phyloP scores from a whole-genome alignment of 768 basidiomycete genomes.

The Auriscalpium orientale region DNA sequence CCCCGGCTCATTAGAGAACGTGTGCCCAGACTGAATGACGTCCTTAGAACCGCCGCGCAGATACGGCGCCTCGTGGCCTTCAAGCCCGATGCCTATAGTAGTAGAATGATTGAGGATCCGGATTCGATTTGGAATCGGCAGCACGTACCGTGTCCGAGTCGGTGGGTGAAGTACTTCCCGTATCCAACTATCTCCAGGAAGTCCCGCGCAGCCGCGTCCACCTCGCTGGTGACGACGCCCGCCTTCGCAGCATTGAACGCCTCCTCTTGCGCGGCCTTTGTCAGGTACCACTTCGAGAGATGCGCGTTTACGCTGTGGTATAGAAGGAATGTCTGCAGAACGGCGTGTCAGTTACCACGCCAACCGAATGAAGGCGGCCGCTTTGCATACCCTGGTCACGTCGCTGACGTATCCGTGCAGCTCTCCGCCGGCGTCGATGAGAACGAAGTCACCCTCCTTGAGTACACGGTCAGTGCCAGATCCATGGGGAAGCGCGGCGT shows the following conservation, averaged over 20 bases:
- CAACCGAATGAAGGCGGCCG: neutral
- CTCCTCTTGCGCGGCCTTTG: slow-evolving; percentile 53
- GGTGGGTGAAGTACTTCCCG: slow-evolving; percentile 66
- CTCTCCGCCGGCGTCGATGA: slow-evolving; percentile 68
- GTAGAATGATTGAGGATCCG: neutral
- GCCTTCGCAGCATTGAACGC: slow-evolving; percentile 42
- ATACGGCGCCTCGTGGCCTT: slow-evolving; percentile 79
- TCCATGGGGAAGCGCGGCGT: slow-evolving; percentile 84
- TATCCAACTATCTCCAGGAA: slow-evolving; percentile 37
- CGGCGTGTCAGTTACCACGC: neutral
- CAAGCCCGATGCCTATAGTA: slow-evolving; percentile 67
- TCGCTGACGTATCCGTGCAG: slow-evolving; percentile 75
- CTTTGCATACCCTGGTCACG: slow-evolving; percentile 57
- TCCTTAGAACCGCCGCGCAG: slow-evolving; percentile 61
- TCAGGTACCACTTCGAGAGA: slow-evolving; percentile 53
- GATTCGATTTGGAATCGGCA: neutral
- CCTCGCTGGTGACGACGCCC: slow-evolving; percentile 41
- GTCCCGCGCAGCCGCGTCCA: slow-evolving; percentile 57
- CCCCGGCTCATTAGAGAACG: slow-evolving; percentile 80
- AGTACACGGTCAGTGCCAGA: slow-evolving; percentile 62
- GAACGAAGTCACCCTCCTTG: slow-evolving; percentile 48
- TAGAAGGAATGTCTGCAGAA: slow-evolving; percentile 57
- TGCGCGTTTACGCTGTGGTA: slow-evolving; percentile 46
- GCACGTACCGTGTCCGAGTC: slow-evolving; percentile 65
- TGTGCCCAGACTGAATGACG: slow-evolving; percentile 53